phyloP scores from a whole-genome alignment of 2,329 filamentous ascomycete genomes.

The Pseudogymnoascus sp. region DNA sequence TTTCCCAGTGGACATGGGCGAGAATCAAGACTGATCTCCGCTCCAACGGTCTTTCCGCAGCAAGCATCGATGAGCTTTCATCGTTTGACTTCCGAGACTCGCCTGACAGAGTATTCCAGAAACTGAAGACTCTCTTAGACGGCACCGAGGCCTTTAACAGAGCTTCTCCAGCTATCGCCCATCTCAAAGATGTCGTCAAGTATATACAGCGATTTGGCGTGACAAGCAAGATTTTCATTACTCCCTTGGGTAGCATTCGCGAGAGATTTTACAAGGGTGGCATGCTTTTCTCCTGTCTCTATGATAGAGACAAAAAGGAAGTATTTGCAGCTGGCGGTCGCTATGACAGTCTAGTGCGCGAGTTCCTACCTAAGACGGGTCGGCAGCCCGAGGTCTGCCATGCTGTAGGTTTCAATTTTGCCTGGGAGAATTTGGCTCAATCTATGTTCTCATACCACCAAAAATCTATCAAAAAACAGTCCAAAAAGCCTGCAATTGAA shows the following conservation, averaged over 20 bases:
- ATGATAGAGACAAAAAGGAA: slow-evolving; percentile 73
- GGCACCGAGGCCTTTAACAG: slow-evolving; percentile 62
- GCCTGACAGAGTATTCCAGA: slow-evolving; percentile 42
- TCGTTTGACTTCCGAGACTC: slow-evolving; percentile 82
- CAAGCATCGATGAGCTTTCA: slow-evolving; percentile 80
- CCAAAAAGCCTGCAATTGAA: slow-evolving; percentile 65
- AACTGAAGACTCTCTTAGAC: slow-evolving; percentile 51
- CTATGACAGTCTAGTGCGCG: slow-evolving; percentile 82
- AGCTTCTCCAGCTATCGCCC: slow-evolving; percentile 65
- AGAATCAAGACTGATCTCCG: slow-evolving; percentile 63
- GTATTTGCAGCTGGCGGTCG: slow-evolving; percentile 90
- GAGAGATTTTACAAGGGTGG: slow-evolving; percentile 84
- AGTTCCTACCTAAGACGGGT: slow-evolving; percentile 64
- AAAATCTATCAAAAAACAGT: slow-evolving; percentile 44
- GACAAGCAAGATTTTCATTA: slow-evolving; percentile 70
- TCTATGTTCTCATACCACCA: slow-evolving; percentile 44
- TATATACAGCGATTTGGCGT: slow-evolving; percentile 71
- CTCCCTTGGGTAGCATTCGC: slow-evolving; percentile 78
- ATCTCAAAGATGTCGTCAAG: slow-evolving; percentile 68
- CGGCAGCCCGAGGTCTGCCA: slow-evolving; percentile 58
- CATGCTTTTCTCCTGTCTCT: slow-evolving; percentile 81
- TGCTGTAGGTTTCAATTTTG: slow-evolving; percentile 85
- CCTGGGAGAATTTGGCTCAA: slow-evolving; percentile 72
- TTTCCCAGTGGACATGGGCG: slow-evolving; percentile 70
- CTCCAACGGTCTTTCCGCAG: slow-evolving; percentile 78